Evolutionary conservation across 2,329 filamentous ascomycete species (phyloP).

Genomic region (Xylaria sp.): DNA sequence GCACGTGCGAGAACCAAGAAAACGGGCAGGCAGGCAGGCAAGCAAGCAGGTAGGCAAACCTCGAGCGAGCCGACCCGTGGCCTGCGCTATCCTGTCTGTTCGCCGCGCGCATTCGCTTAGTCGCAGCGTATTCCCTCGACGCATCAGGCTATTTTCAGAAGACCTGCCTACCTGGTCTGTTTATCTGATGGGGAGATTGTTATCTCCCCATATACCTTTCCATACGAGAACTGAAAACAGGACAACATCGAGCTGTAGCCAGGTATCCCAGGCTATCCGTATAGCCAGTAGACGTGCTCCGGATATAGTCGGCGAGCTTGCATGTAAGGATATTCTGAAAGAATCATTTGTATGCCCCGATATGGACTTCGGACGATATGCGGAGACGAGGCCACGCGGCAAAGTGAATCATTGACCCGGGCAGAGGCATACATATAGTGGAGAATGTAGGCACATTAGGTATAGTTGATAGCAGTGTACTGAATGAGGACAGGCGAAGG

Average conservation of each 20-base stretch:
- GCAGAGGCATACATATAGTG: neutral
- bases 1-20: conserved; percentile 29
- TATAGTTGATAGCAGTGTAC: neutral
- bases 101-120: neutral
- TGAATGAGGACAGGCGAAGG: neutral
- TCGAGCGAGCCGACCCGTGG: conserved; percentile 34
- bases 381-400: neutral
- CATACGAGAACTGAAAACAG: conserved; percentile 7
- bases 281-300: too few relatives aligned
- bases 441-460: neutral
- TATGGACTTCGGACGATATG: neutral
- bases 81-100: neutral
- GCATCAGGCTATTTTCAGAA: conserved; percentile 14
- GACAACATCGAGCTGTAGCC: neutral
- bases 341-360: neutral
- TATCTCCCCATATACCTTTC: neutral
- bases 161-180: neutral
- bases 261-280: too few relatives aligned
- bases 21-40: neutral
- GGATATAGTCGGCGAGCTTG: too few relatives aligned
- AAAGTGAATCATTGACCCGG: neutral
- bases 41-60: neutral
- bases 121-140: neutral
- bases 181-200: neutral
- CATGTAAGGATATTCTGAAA: neutral